Evolutionary conservation across 352 stramenopile species (phyloP).

Genomic region (Phytophthora kernoviae): DNA sequence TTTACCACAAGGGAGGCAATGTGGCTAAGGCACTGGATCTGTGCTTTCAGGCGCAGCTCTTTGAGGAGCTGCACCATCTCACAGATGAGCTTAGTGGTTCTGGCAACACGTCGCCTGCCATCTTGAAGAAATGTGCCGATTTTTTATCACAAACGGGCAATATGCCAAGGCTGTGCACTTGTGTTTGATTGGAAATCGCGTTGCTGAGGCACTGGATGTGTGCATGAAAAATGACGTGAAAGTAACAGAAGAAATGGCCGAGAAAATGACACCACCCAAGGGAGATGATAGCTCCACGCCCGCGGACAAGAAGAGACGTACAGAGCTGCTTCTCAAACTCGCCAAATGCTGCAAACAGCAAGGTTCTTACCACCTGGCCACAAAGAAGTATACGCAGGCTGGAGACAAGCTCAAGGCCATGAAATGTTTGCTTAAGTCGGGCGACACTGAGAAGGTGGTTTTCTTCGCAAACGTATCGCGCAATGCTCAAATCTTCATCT

Average conservation of each 20-base stretch:
- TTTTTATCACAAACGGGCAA: conserved; percentile 94
- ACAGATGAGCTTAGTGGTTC: conserved; percentile 78
- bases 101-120: conserved; percentile 68
- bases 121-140: conserved; percentile 91
- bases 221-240: conserved; percentile 91
- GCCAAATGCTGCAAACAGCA: conserved; percentile 94
- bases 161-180: conserved; percentile 93
- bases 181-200: conserved; percentile 75
- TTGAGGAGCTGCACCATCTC: conserved; percentile 87
- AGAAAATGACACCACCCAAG: conserved; percentile 92
- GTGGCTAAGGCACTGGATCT: conserved; percentile 91
- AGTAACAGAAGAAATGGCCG: conserved; percentile 92
- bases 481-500: conserved; percentile 94
- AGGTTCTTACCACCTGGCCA: conserved; percentile 91
- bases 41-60: conserved; percentile 92
- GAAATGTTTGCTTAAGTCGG: conserved; percentile 95
- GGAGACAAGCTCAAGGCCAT: conserved; percentile 93
- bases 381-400: conserved; percentile 96
- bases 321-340: conserved; percentile 89
- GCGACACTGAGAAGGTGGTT: conserved; percentile 95
- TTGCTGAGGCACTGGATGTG: conserved; percentile 87
- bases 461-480: conserved; percentile 94
- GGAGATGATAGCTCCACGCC: conserved; percentile 48
- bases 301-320: conserved; percentile 66
- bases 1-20: conserved; percentile 94